Evolutionary conservation across 768 basidiomycete species (phyloP), one percentile per base, ranked within the genome.

Genomic region (Cytidiella melzeri): DNA sequence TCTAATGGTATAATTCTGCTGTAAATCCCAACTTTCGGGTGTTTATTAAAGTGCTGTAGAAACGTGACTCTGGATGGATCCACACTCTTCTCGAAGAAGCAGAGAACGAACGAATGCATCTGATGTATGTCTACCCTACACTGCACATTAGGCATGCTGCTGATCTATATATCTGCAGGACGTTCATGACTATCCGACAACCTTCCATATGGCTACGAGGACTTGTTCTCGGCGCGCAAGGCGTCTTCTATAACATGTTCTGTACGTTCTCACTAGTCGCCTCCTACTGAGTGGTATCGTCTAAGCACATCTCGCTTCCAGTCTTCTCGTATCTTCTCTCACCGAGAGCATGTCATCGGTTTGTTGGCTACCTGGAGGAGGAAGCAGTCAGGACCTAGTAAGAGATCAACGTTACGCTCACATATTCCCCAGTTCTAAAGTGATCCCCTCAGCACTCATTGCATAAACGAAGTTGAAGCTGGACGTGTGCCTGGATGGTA

Each of bases 91-190:
- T 96, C 15, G 87, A 92, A 63, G 95, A 96, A 70, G 92, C 93
- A 11, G 92, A 98, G 63, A 98, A 98, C 63, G 95, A 99, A 69
- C 74, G 95, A 28, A 95, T 96, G 90, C 92, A 95, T 65, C 74
- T 94, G 45, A 87, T 94, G 87, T 89, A 52, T 60, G 77, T 64
- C 23, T 7, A 10, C 24, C 34, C 4, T 23, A 37, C 2, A n/a
- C 11, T 36, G 11, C 25, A n/a, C 21, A 25, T 36, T n/a, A n/a
- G 20, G n/a, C 25, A 20, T 38, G 15, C 13, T 2, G 25, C 13
- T 43, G 23, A 21, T 41, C 25, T 21, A 41, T 23, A 43, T 25
- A 13, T 30, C 27, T 56, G 48, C 48, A 88, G 90, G 83, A 96
- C 94, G 1, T 99, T 98, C 71, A 90, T 98, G 90, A 87, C 91